Percentiles rank a stretch among this genome's conserved stretches.
Conservation (phyloP, 2,329 filamentous ascomycete species). For the Exophiala xenobiotica region DNA sequence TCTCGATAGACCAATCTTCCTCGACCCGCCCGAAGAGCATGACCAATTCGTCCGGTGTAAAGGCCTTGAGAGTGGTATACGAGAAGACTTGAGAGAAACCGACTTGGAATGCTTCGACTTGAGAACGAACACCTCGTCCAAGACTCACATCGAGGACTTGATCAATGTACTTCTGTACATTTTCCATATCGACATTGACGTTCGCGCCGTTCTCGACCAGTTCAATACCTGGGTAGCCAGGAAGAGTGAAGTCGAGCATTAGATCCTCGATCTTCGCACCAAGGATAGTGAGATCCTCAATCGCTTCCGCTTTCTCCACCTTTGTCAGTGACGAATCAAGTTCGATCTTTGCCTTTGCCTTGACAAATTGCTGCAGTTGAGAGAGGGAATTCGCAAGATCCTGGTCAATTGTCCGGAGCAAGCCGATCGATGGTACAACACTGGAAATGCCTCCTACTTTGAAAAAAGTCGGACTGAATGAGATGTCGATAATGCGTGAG, state of each 20-base stretch:
- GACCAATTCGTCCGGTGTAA: constrained; percentile 92
- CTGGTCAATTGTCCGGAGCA: constrained; percentile 84
- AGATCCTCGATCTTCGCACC: constrained; percentile 80
- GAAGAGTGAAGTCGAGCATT: constrained; percentile 89
- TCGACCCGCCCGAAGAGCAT: constrained; percentile 90
- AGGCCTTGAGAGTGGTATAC: constrained; percentile 85
- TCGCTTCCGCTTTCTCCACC: constrained; percentile 68
- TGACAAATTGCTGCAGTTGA: constrained; percentile 80
- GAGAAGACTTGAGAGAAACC: constrained; percentile 97
- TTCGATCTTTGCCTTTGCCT: constrained; percentile 79
- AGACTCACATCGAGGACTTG: constrained; percentile 89
- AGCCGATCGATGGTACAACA: constrained; percentile 80
- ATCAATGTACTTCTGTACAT: constrained; percentile 85
- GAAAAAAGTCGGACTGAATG: constrained; percentile 97
- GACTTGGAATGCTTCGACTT: constrained; percentile 84
- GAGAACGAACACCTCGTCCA: constrained; percentile 79
- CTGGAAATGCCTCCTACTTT: constrained; percentile 73
- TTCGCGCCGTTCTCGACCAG: constrained; percentile 73
- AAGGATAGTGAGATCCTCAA: constrained; percentile 70
- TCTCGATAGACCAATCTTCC: constrained; percentile 97
- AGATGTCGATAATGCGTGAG: constrained; percentile 94
- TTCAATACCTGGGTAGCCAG: constrained; percentile 85
- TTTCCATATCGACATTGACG: constrained; percentile 77
- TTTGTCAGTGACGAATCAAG: constrained; percentile 65
- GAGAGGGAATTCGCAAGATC: constrained; percentile 82